These are phyloP conservation scores for Coemansia aciculifera DNA, from an alignment of 192 early-diverging fungal genomes.

Conservation along the genomic window DNA sequence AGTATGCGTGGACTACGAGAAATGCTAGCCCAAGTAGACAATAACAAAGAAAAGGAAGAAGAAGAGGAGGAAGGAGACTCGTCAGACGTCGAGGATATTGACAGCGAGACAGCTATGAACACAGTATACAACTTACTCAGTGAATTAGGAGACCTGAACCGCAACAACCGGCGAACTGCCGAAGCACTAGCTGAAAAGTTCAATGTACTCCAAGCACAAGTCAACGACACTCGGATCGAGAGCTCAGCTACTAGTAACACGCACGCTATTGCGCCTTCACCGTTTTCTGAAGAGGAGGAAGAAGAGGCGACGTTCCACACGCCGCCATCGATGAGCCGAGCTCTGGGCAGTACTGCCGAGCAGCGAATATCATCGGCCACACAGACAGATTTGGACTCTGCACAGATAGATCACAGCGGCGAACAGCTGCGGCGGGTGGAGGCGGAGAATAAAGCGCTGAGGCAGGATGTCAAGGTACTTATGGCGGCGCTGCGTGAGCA, in stretches of 20 bases:
- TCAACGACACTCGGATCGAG: background rate
- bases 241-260: slow-evolving; percentile 3
- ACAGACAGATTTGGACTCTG: slow-evolving; percentile 18
- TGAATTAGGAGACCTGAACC: slow-evolving; percentile 50
- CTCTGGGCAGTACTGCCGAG: background rate
- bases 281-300: background rate
- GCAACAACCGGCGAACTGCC: slow-evolving; percentile 42
- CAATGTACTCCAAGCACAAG: slow-evolving; percentile 36
- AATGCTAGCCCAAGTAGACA: slow-evolving; percentile 20
- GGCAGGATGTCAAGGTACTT: slow-evolving; percentile 23
- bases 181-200: slow-evolving; percentile 43
- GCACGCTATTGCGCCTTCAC: background rate
- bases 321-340: slow-evolving; percentile 10
- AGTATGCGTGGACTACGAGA: slow-evolving; percentile 31
- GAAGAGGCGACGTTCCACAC: slow-evolving; percentile 26
- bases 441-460: slow-evolving; percentile 28
- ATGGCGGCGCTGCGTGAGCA: slow-evolving; percentile 41
- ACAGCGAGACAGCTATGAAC: slow-evolving; percentile 47
- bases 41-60: background rate
- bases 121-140: slow-evolving; percentile 51
- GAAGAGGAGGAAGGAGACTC: background rate
- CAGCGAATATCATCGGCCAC: background rate
- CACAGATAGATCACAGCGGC: background rate
- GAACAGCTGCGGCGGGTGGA: slow-evolving; percentile 7
- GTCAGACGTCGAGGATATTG: slow-evolving; percentile 47